These are phyloP conservation scores for Conoideocrella luteorostrata DNA, from an alignment of 2,329 filamentous ascomycete species.

Conservation along the genomic window DNA sequence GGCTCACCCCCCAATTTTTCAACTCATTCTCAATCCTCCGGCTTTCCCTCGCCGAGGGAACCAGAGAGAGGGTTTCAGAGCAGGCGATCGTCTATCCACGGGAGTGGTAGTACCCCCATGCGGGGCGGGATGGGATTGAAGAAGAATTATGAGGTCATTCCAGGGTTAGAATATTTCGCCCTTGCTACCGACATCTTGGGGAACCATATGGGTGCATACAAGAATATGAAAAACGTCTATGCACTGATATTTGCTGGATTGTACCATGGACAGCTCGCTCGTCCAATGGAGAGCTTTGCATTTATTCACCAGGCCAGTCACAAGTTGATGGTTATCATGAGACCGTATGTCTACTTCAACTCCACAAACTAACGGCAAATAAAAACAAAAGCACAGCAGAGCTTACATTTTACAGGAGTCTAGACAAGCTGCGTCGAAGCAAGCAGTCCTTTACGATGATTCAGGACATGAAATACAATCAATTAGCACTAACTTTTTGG, in stretches of 20 bases:
- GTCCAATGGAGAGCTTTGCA: slow-evolving; percentile 76
- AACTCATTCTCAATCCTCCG: slow-evolving; percentile 42
- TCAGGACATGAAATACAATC: slow-evolving; percentile 45
- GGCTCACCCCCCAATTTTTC: slow-evolving; percentile 45
- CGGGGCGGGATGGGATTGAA: slow-evolving; percentile 26
- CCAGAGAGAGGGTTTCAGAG: slow-evolving; percentile 38
- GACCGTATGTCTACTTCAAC: slow-evolving; percentile 56
- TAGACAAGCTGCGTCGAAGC: slow-evolving; percentile 40
- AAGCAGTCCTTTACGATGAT: slow-evolving; percentile 31
- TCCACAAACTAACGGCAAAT: too few relatives aligned
- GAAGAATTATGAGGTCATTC: slow-evolving; percentile 75
- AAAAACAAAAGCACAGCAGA: not conserved
- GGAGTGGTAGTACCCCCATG: slow-evolving; percentile 13
- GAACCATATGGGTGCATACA: slow-evolving; percentile 69
- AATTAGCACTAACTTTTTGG: slow-evolving; percentile 77
- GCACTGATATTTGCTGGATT: slow-evolving; percentile 78
- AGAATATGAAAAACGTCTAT: slow-evolving; percentile 77
- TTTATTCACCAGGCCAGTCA: slow-evolving; percentile 52
- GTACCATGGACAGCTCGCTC: slow-evolving; percentile 81
- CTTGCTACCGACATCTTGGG: slow-evolving; percentile 82
- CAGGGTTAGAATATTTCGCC: slow-evolving; percentile 84
- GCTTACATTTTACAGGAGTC: slow-evolving; percentile 30
- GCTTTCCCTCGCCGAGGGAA: slow-evolving; percentile 46
- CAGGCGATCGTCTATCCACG: slow-evolving; percentile 48
- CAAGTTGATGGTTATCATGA: slow-evolving; percentile 64